These are phyloP conservation scores for Fusarium stilboides DNA, from an alignment of 2,329 filamentous ascomycete species.

Conservation along the genomic window DNA sequence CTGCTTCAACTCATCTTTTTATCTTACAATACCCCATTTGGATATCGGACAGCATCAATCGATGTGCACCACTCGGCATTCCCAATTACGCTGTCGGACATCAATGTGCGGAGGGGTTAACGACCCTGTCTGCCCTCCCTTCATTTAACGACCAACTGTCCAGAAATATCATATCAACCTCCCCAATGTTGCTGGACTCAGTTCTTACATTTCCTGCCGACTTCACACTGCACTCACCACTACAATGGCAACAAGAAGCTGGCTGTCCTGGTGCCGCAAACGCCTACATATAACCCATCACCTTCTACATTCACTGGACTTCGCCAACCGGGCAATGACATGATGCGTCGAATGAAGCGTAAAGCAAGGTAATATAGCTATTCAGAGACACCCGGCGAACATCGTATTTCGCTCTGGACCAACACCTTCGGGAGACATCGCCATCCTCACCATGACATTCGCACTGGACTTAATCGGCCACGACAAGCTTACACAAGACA, in stretches of 20 bases:
- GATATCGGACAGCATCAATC: constrained; percentile 19
- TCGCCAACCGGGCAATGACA: no score
- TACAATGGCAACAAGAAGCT: not conserved
- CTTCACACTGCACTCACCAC: not conserved
- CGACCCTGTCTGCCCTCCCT: not conserved
- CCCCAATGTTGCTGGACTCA: not conserved
- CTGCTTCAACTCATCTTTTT: constrained; percentile 13
- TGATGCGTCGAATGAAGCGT: no score
- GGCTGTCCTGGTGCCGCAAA: not conserved
- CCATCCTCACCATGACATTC: no score
- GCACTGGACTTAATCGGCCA: no score
- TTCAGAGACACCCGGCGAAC: no score
- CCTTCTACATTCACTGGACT: no score
- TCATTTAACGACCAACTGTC: not conserved
- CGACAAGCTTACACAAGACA: no score
- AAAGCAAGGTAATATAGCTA: no score
- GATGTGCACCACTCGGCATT: not conserved
- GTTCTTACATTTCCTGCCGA: not conserved
- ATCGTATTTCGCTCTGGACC: no score
- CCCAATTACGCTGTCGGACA: constrained; percentile 19
- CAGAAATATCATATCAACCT: not conserved
- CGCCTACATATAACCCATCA: no score
- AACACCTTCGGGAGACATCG: no score
- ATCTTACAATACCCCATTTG: constrained; percentile 15
- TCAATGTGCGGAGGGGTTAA: constrained; percentile 26